phyloP scores from a whole-genome alignment of 352 stramenopile species.

The Globisporangium viniferum region DNA sequence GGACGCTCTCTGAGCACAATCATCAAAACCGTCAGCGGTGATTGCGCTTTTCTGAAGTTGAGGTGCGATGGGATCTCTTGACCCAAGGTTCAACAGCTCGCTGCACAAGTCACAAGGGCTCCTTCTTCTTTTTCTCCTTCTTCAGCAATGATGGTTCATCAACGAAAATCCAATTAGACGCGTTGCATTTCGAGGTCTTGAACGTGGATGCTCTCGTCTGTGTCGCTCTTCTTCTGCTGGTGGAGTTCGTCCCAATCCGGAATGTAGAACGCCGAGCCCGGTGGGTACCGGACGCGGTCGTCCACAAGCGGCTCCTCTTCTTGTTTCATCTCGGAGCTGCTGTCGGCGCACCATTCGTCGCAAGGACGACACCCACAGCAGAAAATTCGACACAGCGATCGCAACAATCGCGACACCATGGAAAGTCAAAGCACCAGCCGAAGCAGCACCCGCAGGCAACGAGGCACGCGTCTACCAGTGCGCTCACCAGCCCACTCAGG shows the following conservation, averaged over 20 bases:
- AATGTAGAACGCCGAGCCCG: background rate
- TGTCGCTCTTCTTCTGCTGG: background rate
- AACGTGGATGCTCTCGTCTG: background rate
- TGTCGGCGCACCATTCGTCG: background rate
- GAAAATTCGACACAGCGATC: too few species aligned
- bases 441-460: too few species aligned
- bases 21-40: background rate
- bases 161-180: background rate
- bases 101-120: background rate
- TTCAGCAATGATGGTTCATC: background rate
- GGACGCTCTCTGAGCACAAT: background rate
- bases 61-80: background rate
- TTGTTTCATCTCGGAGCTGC: background rate
- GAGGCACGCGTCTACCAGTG: too few species aligned
- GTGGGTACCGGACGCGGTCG: background rate
- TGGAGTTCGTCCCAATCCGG: background rate
- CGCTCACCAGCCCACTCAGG: too few species aligned
- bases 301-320: background rate
- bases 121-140: background rate
- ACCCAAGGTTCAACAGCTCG: background rate
- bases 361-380: background rate
- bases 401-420: too few species aligned
- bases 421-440: too few species aligned
- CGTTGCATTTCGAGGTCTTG: slow-evolving; percentile 10
- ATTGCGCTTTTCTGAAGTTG: background rate